Evolutionary conservation across 2,329 filamentous ascomycete genomes (phyloP).

Genomic region (Paraphoma sp.): DNA sequence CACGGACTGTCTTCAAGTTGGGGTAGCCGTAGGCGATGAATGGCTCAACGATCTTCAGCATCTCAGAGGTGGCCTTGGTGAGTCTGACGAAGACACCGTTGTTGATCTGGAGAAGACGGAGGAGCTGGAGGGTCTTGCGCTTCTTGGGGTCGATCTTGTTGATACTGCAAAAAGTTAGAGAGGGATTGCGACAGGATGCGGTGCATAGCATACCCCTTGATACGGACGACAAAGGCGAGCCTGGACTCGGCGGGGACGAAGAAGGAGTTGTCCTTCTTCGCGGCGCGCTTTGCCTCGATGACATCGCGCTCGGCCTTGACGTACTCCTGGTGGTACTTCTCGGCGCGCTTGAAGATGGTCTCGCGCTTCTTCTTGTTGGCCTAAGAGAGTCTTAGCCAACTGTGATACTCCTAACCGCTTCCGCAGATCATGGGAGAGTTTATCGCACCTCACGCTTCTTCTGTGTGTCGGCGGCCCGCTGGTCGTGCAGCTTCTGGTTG

Average conservation of each 20-base stretch:
- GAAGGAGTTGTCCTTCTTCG: conserved; percentile 92
- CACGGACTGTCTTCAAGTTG: conserved; percentile 98
- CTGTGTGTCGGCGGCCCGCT: conserved; percentile 77
- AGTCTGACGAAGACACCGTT: conserved; percentile 97
- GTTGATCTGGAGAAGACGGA: conserved; percentile 99
- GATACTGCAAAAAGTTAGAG: conserved; percentile 70
- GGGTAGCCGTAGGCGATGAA: conserved; percentile 99
- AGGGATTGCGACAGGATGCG: not conserved
- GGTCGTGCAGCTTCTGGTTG: conserved; percentile 97
- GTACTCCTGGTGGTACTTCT: conserved; percentile 99
- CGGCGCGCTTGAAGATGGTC: conserved; percentile 99
- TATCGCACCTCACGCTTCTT: conserved; percentile 97
- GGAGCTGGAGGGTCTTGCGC: conserved; percentile 99
- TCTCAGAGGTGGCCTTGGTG: conserved; percentile 97
- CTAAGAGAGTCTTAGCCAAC: conserved; percentile 62
- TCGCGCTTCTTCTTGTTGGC: conserved; percentile 98
- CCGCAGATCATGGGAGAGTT: conserved; percentile 45
- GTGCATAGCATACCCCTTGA: conserved; percentile 78
- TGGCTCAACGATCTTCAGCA: conserved; percentile 97
- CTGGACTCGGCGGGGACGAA: conserved; percentile 95
- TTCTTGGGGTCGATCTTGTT: conserved; percentile 99
- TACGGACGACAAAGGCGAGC: conserved; percentile 97
- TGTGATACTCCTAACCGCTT: conserved; percentile 46
- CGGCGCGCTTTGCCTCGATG: conserved; percentile 87
- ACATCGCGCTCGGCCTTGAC: conserved; percentile 96